A percentile compares a stretch with the other conserved stretches of the same genome.
Conservation (phyloP, 2,329 filamentous ascomycete genomes). For the Lasiodiplodia theobromae region DNA sequence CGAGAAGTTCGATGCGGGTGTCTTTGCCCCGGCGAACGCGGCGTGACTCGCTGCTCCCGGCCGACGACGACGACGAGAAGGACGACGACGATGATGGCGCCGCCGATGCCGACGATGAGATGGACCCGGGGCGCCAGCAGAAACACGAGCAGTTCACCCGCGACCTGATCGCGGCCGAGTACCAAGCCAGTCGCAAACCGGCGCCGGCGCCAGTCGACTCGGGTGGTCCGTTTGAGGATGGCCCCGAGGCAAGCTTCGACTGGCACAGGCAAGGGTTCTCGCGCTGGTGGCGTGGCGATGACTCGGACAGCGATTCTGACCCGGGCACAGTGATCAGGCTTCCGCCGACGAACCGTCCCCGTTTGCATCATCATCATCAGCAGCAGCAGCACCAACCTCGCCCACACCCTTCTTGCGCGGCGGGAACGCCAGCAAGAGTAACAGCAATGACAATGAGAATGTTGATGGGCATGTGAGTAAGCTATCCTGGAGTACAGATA, state of each 20-base stretch:
- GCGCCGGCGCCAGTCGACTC: not conserved
- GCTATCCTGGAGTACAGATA: too few species aligned
- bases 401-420: too few species aligned
- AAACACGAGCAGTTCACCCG: not conserved
- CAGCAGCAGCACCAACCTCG: too few species aligned
- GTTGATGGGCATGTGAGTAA: too few species aligned
- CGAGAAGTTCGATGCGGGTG: not conserved
- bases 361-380: too few species aligned
- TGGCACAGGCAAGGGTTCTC: conserved; percentile 3
- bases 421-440: too few species aligned
- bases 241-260: not conserved
- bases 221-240: not conserved
- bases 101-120: not conserved
- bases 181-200: not conserved
- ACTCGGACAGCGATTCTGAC: not conserved
- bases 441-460: too few species aligned
- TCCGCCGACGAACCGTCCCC: not conserved
- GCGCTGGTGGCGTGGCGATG: conserved; percentile 1
- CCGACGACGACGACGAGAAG: not conserved
- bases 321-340: not conserved
- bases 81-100: not conserved
- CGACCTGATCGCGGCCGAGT: not conserved
- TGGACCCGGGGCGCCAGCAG: not conserved
- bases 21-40: not conserved
- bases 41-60: not conserved